Conservation (phyloP, 139 green algal species). For the Yamagishiella unicocca region DNA sequence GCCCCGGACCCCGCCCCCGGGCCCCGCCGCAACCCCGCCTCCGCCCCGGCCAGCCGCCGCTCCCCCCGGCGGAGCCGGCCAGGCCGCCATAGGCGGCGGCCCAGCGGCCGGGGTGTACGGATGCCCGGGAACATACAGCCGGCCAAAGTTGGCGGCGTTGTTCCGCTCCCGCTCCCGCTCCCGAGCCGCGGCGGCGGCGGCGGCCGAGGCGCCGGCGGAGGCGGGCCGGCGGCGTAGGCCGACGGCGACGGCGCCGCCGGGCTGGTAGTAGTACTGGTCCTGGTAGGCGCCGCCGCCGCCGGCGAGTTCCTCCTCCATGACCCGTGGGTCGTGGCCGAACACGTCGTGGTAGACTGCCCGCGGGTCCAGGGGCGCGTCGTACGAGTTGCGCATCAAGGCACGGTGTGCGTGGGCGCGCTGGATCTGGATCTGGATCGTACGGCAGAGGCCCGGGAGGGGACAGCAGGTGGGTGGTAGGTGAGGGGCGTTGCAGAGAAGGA, state of each 20-base stretch:
- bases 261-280: not conserved
- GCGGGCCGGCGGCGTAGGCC: not conserved
- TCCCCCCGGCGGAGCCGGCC: not conserved
- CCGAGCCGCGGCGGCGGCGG: not conserved
- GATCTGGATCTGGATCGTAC: not conserved
- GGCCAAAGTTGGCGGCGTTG: not conserved
- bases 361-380: not conserved
- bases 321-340: not conserved
- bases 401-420: constrained; percentile 21
- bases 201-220: not conserved
- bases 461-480: too few species aligned
- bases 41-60: not conserved
- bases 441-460: too few species aligned
- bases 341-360: not conserved
- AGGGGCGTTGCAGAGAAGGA: too few species aligned
- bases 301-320: not conserved
- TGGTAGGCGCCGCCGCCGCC: not conserved
- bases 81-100: not conserved
- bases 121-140: not conserved
- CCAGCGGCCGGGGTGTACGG: not conserved
- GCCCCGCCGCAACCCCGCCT: not conserved
- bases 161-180: constrained; percentile 2
- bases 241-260: not conserved
- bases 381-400: not conserved
- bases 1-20: not conserved